Evolutionary conservation across 2,329 filamentous ascomycete species (phyloP).

Genomic region (Ophiostoma tasmaniense): DNA sequence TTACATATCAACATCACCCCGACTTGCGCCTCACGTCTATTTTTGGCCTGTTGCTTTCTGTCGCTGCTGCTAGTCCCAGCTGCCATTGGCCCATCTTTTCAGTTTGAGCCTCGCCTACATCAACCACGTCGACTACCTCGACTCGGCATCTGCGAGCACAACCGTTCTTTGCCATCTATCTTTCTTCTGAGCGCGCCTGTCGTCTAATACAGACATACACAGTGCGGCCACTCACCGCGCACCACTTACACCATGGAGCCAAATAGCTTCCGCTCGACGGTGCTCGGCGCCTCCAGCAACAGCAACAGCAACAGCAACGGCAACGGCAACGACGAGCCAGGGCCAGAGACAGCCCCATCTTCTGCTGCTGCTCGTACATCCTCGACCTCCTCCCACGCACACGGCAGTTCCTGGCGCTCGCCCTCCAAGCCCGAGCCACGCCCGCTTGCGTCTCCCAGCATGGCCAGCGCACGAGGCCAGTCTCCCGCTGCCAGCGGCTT

Average conservation of each 20-base stretch:
- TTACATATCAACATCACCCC: neutral
- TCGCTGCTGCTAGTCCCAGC: neutral
- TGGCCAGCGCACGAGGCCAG: slow-evolving; percentile 18
- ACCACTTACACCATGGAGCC: slow-evolving; percentile 20
- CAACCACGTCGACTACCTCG: neutral
- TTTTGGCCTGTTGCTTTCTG: neutral
- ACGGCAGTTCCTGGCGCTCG: slow-evolving; percentile 40
- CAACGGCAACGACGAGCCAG: slow-evolving; percentile 17
- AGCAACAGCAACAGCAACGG: neutral
- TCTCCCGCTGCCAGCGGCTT: slow-evolving; percentile 25
- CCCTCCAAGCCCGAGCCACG: slow-evolving; percentile 38
- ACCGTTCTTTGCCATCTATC: neutral
- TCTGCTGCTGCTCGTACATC: neutral
- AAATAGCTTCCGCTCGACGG: slow-evolving; percentile 41
- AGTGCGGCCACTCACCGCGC: neutral
- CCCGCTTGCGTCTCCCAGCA: slow-evolving; percentile 8
- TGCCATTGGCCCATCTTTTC: slow-evolving; percentile 9
- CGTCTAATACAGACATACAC: neutral
- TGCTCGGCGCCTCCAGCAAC: slow-evolving; percentile 36
- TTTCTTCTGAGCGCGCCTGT: too few species aligned
- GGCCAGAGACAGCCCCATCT: slow-evolving; percentile 14
- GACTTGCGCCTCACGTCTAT: neutral
- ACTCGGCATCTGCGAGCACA: neutral
- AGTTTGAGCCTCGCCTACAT: neutral
- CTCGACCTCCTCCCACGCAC: slow-evolving; percentile 18